Percentiles rank a stretch among this genome's conserved stretches.
These are phyloP conservation scores for Zalaria obscura DNA, from an alignment of 2,329 filamentous ascomycete species.

Conservation along the genomic window DNA sequence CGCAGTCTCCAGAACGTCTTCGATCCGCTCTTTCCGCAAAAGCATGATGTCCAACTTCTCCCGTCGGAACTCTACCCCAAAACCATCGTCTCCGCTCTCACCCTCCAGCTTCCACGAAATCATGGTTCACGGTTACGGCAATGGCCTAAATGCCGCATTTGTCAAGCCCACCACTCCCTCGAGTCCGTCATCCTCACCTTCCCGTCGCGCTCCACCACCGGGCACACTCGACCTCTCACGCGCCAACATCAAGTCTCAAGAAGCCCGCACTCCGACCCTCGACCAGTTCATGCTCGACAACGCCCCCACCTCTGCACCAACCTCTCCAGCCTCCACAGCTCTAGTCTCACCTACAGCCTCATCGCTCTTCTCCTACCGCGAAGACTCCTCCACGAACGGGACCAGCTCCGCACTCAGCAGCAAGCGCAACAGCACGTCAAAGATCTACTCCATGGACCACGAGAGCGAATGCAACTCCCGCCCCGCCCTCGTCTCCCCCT, in stretches of 20 bases:
- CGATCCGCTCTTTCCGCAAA: constrained; percentile 3
- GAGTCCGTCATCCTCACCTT: background rate
- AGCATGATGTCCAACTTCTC: constrained; percentile 3
- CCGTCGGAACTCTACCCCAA: constrained; percentile 1
- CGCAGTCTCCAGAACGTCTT: constrained; percentile 2
- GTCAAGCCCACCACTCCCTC: background rate
- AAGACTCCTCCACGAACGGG: background rate
- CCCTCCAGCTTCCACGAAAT: background rate
- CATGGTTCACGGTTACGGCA: background rate
- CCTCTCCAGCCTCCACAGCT: background rate
- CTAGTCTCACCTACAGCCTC: background rate
- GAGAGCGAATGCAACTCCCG: constrained; percentile 2
- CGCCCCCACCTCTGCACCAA: background rate
- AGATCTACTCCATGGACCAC: constrained; percentile 5
- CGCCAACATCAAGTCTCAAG: background rate
- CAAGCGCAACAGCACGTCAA: background rate
- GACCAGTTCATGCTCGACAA: constrained; percentile 4
- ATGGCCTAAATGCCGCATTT: background rate
- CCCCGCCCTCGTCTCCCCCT: background rate
- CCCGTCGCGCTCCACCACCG: constrained; percentile 1
- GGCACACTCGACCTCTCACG: background rate
- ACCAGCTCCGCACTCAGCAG: background rate
- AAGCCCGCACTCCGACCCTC: constrained; percentile 5
- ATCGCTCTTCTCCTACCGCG: background rate
- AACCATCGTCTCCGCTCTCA: background rate